Base-by-base conservation (phyloP, 73 alveolate genomes). In the Symbiodinium pilosum region DNA sequence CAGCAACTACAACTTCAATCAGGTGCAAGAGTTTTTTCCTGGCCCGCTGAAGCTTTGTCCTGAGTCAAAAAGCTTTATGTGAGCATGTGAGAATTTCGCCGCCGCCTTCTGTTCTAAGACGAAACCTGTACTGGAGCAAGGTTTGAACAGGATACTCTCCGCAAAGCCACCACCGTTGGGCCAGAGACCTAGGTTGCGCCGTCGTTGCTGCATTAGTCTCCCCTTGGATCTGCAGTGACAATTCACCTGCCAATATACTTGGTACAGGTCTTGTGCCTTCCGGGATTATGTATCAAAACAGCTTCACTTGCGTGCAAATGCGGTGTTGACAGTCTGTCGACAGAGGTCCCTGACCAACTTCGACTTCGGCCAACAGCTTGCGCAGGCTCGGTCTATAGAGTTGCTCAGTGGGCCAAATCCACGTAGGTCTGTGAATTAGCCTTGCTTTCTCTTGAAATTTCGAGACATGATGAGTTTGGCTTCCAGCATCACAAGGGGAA, bases 11-110 rank as follows among this genome's bases (percentile, higher is more conserved):
- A 16, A 18, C 52, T 30, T 32, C 38, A 51, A 71, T 32, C n/a
- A 91, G 97, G 97, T 91, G 73, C 97, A 69, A 52, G 97, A 91
- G 41, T 91, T 54, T 77, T 91, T 54, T 32, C 88, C 97, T 20
- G 97, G 88, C 1, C 87, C 97, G 8, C 44, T 43, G 97, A 36
- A 87, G 94, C 77, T 64, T 16, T 36, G 28, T 16, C 32, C 77
- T 64, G 41, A 64, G 77, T 21, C 11, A 18, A 30, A 21, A 21
- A 16, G 7, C 64, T 16, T 47, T 16, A 30, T 54, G n/a, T n/a
- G n/a, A n/a, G n/a, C n/a, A n/a, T 14, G 21, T 14, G 59, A 47
- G 59, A 47, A 47, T 14, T 9, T 47, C 59, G 21, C 59, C 59
- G 21, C 77, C 30, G 38, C 77, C 40, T 21, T 32, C 77, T 64